Evolutionary conservation across 2,329 filamentous ascomycete genomes (phyloP).

Genomic region (Allantophomopsis cytisporea): DNA sequence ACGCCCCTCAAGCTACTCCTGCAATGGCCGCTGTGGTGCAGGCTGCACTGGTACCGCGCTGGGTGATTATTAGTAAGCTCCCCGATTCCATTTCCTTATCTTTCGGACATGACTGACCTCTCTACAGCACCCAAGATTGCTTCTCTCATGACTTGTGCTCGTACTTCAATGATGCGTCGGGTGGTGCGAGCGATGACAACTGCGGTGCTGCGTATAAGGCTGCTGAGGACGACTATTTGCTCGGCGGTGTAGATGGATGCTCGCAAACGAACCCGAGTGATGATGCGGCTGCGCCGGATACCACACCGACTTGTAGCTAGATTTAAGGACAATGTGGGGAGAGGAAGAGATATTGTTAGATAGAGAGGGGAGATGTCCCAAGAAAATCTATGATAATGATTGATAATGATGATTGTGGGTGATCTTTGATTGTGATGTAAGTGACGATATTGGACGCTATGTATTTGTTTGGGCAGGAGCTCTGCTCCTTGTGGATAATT

Average conservation of each 20-base stretch:
- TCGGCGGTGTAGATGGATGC: constrained; percentile 21
- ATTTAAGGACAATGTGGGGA: constrained; percentile 2
- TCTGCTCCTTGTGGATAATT: too few relatives aligned
- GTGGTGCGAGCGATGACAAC: constrained; percentile 25
- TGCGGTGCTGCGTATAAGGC: constrained; percentile 29
- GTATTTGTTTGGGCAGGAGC: too few relatives aligned
- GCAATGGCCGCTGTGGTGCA: constrained; percentile 32
- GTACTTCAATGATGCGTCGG: constrained; percentile 29
- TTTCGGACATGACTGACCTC: too few relatives aligned
- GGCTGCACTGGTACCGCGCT: constrained; percentile 27
- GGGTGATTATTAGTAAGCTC: constrained; percentile 27
- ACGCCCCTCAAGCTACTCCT: constrained; percentile 10
- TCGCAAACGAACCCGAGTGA: constrained; percentile 20
- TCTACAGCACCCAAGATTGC: constrained; percentile 28
- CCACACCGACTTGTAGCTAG: constrained; percentile 13
- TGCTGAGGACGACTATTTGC: constrained; percentile 27
- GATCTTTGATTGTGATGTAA: too few relatives aligned
- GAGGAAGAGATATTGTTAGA: background rate
- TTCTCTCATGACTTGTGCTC: constrained; percentile 36
- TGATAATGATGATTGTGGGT: too few relatives aligned
- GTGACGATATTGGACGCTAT: too few relatives aligned
- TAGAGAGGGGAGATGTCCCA: background rate
- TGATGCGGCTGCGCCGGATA: constrained; percentile 13
- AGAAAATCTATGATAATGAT: too few relatives aligned
- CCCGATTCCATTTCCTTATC: background rate